These are phyloP conservation scores for Moelleriella libera DNA, from an alignment of 2,329 filamentous ascomycete genomes.

Conservation along the genomic window DNA sequence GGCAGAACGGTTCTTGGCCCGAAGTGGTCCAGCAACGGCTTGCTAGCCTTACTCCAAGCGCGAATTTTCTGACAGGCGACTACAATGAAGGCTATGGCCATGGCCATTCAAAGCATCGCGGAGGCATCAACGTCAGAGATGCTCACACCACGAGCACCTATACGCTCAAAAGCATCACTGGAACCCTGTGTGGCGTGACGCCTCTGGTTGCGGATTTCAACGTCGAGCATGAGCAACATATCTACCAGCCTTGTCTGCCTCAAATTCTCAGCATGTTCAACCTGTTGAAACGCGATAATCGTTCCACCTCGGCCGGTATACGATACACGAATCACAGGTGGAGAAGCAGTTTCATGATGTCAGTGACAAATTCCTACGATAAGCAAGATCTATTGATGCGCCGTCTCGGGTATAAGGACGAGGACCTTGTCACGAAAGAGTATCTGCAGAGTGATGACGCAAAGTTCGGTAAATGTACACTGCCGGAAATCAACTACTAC, in stretches of 20 bases:
- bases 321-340: conserved; percentile 14
- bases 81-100: conserved; percentile 18
- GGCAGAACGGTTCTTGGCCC: conserved; percentile 16
- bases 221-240: conserved; percentile 23
- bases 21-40: conserved; percentile 14
- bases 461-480: conserved; percentile 14
- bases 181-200: conserved; percentile 25
- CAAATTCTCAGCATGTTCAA: conserved; percentile 20
- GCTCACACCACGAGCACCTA: conserved; percentile 26
- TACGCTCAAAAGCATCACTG: conserved; percentile 27
- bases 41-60: conserved; percentile 14
- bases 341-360: conserved; percentile 18
- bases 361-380: conserved; percentile 18
- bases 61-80: conserved; percentile 19
- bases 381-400: conserved; percentile 17
- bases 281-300: conserved; percentile 5
- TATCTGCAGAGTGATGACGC: conserved; percentile 14
- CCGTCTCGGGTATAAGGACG: conserved; percentile 14
- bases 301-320: conserved; percentile 1
- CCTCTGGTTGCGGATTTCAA: conserved; percentile 28
- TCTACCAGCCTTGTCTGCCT: conserved; percentile 30
- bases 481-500: conserved; percentile 20
- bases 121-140: conserved; percentile 24
- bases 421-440: conserved; percentile 13
- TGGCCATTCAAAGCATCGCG: conserved; percentile 13